These are phyloP conservation scores for Chaetoceros tenuissimus DNA, from an alignment of 108 stramenopile genomes.

Conservation along the genomic window DNA sequence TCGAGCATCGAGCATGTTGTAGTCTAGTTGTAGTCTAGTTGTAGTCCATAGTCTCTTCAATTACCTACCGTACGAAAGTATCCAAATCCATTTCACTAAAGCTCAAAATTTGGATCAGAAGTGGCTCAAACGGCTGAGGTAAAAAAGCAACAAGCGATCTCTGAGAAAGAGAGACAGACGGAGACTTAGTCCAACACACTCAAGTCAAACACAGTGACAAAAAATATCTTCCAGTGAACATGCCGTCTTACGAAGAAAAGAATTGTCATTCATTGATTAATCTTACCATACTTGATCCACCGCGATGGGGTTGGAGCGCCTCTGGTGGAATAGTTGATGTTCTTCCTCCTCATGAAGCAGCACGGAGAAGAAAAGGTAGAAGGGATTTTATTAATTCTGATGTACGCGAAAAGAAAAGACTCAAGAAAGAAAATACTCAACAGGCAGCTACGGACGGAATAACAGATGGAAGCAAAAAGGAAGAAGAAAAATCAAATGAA, in stretches of 20 bases:
- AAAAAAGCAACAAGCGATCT: neutral
- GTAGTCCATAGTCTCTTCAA: too few relatives aligned
- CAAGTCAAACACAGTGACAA: too few relatives aligned
- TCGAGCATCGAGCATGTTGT: too few relatives aligned
- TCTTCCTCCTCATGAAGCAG: slow-evolving; percentile 59
- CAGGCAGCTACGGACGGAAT: neutral
- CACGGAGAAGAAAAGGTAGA: neutral
- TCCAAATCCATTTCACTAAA: neutral
- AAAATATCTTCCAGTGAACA: too few relatives aligned
- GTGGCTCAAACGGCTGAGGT: neutral
- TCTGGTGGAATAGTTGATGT: slow-evolving; percentile 56
- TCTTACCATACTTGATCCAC: slow-evolving; percentile 51
- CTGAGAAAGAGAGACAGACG: too few relatives aligned
- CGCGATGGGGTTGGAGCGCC: slow-evolving; percentile 77
- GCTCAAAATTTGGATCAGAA: neutral
- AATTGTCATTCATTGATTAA: slow-evolving; percentile 19
- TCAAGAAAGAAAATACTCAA: neutral
- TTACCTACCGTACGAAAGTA: too few relatives aligned
- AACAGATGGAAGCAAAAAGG: neutral
- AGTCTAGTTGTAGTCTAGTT: too few relatives aligned
- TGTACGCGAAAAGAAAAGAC: neutral
- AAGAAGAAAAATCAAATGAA: neutral
- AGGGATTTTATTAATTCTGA: neutral
- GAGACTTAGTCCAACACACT: too few relatives aligned
- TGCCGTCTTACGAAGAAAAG: neutral